Percentiles rank a stretch among this genome's conserved stretches.
Evolutionary conservation across 1,139 yeast species (phyloP).

Genomic region (Geotrichum fermentans): DNA sequence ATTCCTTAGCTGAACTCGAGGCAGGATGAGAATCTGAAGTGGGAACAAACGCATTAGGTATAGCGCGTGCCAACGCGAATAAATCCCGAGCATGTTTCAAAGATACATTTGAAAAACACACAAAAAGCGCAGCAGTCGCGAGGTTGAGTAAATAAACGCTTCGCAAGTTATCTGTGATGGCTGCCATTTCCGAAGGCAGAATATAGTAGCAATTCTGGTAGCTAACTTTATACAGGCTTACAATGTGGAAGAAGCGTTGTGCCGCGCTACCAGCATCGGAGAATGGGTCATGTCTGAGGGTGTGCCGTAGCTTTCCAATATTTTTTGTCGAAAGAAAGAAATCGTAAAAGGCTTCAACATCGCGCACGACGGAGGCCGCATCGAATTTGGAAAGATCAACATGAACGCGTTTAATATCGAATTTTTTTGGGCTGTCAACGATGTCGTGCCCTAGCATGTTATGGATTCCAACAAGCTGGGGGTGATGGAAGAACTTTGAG

Average conservation of each 20-base stretch:
- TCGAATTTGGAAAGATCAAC: background rate
- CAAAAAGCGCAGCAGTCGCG: conserved; percentile 8
- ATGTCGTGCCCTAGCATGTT: background rate
- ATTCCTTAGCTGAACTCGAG: no score
- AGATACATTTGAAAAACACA: background rate
- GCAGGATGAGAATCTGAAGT: no score
- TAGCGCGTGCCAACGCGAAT: background rate
- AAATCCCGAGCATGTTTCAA: background rate
- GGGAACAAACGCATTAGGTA: background rate
- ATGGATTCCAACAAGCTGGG: background rate
- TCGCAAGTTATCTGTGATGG: conserved; percentile 1
- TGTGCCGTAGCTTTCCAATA: background rate
- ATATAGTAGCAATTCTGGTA: background rate
- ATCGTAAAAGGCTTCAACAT: conserved; percentile 4
- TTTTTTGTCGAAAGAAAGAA: background rate
- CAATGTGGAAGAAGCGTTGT: conserved; percentile 3
- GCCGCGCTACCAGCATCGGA: conserved; percentile 1
- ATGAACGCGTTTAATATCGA: background rate
- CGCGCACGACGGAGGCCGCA: conserved; percentile 3
- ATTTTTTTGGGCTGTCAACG: background rate
- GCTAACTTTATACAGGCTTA: conserved; percentile 7
- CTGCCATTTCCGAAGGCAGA: conserved; percentile 1
- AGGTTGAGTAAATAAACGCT: conserved; percentile 6
- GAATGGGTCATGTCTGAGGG: background rate
- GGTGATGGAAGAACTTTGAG: background rate